Evolutionary conservation across 257 asterid genomes (phyloP).

Genomic region (Agastache rugosa): DNA sequence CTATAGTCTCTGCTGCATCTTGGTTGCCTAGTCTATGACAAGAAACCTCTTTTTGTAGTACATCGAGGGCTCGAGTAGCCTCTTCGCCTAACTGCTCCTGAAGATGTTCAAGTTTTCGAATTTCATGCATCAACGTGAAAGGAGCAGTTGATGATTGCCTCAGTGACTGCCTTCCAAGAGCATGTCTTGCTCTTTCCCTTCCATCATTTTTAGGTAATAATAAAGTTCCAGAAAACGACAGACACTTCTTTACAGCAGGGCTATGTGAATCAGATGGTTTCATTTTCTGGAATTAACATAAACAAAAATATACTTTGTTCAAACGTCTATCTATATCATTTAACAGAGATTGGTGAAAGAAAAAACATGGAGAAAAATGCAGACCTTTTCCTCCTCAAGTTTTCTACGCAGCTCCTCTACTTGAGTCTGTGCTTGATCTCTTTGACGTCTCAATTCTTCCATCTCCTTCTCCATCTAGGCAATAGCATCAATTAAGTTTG

Average conservation of each 20-base stretch:
- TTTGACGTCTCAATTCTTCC: conserved; percentile 87
- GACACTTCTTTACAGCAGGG: conserved; percentile 80
- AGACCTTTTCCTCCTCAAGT: conserved; percentile 79
- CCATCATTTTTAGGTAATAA: conserved; percentile 68
- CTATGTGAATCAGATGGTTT: conserved; percentile 55
- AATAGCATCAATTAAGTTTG: conserved; percentile 24
- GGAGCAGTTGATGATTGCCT: conserved; percentile 94
- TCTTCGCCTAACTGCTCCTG: conserved; percentile 98
- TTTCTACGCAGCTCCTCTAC: conserved; percentile 78
- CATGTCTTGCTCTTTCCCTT: conserved; percentile 63
- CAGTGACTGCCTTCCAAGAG: conserved; percentile 70
- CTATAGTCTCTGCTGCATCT: conserved; percentile 96
- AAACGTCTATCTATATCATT: not conserved
- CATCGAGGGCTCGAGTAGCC: conserved; percentile 91
- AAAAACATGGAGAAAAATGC: conserved; percentile 24
- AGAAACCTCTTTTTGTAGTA: conserved; percentile 92
- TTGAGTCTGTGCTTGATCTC: conserved; percentile 91
- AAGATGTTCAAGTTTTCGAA: conserved; percentile 92
- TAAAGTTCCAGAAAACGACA: conserved; percentile 74
- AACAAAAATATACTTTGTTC: not conserved
- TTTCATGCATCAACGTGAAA: conserved; percentile 91
- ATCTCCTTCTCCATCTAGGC: conserved; percentile 91
- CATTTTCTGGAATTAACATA: conserved; percentile 46
- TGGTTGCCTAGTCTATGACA: conserved; percentile 93
- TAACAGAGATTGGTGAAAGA: conserved; percentile 12